A percentile compares a stretch with the other conserved stretches of the same genome.
Evolutionary conservation across 2,329 filamentous ascomycete species (phyloP).

Genomic region (Fusarium bulbicola): DNA sequence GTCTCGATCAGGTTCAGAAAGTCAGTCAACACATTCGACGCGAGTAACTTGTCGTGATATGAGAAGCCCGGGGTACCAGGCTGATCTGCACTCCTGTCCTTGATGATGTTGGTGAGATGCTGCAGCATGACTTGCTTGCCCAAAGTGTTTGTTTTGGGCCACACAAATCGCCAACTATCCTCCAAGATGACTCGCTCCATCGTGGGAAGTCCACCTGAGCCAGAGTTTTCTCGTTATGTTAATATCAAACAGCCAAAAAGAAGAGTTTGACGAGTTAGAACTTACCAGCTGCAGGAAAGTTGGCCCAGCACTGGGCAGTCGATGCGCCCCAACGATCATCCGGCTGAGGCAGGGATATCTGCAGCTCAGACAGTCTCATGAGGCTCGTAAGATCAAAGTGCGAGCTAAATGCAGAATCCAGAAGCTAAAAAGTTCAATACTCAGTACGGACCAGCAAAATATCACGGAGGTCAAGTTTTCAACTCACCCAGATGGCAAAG

Average conservation of each 20-base stretch:
- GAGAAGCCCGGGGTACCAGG: neutral
- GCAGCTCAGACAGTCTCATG: conserved; percentile 3
- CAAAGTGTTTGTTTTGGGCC: conserved; percentile 4
- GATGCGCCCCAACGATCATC: conserved; percentile 6
- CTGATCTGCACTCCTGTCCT: neutral
- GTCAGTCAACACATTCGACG: neutral
- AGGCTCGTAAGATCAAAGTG: conserved; percentile 1
- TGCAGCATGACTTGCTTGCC: conserved; percentile 4
- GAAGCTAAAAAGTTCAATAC: neutral
- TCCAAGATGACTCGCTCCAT: neutral
- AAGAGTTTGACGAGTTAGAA: too few species aligned
- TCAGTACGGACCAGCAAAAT: neutral
- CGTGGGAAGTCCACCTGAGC: neutral
- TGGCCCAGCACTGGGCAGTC: neutral
- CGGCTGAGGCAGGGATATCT: conserved; percentile 1
- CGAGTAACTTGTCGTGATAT: neutral
- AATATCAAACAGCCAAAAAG: too few species aligned
- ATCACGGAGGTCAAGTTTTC: neutral
- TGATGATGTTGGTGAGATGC: neutral
- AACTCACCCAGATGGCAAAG: conserved; percentile 5
- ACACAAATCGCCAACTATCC: neutral
- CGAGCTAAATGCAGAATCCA: neutral
- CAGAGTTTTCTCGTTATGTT: neutral
- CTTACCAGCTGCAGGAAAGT: neutral
- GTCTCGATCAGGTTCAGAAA: neutral